Evolutionary conservation across 108 stramenopile genomes (phyloP), one percentile per base, ranked within the genome.

Genomic region (Cyclotella baltica): DNA sequence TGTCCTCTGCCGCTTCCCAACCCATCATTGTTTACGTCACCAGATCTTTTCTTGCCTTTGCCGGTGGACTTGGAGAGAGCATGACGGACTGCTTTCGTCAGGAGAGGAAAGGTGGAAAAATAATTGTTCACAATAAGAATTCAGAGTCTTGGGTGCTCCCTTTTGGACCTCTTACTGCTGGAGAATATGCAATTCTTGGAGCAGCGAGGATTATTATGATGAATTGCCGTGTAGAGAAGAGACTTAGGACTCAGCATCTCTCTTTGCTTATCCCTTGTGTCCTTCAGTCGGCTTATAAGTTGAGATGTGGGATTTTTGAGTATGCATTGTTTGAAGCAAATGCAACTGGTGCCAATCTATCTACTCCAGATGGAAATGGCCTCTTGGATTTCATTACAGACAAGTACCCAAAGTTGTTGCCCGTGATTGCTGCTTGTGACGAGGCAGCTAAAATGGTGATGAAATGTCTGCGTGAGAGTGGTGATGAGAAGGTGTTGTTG

Each of bases 381-480:
- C 66, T 68, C 15, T 48, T 52, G 34, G 62, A 51, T 33, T 81
- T 51, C 20, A 81, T 81, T 58, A 68, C 18, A 1, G 59, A 61
- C 10, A 68, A 70, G 40, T 65, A 43, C 25, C 61, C 73, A 1
- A 36, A 74, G 36, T 50, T 81, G 3, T 36, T 23, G 22, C 73
- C 68, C 3, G 73, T 70, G 16, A 50, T 81, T 51, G 51, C 62
- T 6, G 73, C 80, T 3, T 81, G 80, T 25, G 72, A 81, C 18
- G 31, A 81, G 23, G 52, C 73, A 28, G 80, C 80, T n/a, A 74
- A 70, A 53, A 81, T 75, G 80, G 68, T 74, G 37, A 74, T 81
- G 9, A 63, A 65, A 47, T 73, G 57, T 4, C 57, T 78, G 0
- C 19, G 29, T 4, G 69, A 52, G 43, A 68, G 30, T 30, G 77